These are phyloP conservation scores for Carex cristatella DNA, from an alignment of 176 grass and related monocot genomes.

Conservation along the genomic window DNA sequence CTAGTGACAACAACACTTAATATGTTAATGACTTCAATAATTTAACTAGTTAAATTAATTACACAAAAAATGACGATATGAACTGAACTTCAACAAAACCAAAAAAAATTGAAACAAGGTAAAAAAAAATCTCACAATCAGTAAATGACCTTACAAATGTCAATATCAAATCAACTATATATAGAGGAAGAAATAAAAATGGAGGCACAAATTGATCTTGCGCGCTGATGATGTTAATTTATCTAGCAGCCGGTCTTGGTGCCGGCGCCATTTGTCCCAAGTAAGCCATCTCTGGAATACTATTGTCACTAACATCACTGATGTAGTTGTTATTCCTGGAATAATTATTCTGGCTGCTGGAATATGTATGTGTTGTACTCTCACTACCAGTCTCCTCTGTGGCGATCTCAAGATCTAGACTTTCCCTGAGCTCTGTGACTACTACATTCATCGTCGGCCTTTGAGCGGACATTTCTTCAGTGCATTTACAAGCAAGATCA, in stretches of 20 bases:
- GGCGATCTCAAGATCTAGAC: conserved; percentile 30
- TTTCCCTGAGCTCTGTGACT: conserved; percentile 46
- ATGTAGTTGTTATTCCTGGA: not conserved
- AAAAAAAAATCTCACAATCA: not conserved
- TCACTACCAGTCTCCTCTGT: not conserved
- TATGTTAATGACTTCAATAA: too few relatives aligned
- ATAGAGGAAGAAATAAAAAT: not conserved
- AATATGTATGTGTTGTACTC: not conserved
- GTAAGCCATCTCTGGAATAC: not conserved
- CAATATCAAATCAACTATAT: not conserved
- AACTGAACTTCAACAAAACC: not conserved
- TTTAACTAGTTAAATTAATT: too few relatives aligned
- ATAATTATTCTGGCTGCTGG: not conserved
- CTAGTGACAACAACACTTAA: too few relatives aligned
- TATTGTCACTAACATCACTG: not conserved
- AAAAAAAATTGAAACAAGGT: not conserved
- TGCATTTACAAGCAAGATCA: conserved; percentile 31
- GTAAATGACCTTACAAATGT: not conserved
- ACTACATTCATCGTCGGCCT: conserved; percentile 43
- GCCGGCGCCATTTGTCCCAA: not conserved
- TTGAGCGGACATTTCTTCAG: not conserved
- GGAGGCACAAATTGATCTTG: not conserved
- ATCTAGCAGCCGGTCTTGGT: not conserved
- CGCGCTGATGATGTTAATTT: not conserved
- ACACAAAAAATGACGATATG: too few relatives aligned